These are phyloP conservation scores for Collybia sordida DNA, from an alignment of 768 basidiomycete genomes.

Conservation along the genomic window DNA sequence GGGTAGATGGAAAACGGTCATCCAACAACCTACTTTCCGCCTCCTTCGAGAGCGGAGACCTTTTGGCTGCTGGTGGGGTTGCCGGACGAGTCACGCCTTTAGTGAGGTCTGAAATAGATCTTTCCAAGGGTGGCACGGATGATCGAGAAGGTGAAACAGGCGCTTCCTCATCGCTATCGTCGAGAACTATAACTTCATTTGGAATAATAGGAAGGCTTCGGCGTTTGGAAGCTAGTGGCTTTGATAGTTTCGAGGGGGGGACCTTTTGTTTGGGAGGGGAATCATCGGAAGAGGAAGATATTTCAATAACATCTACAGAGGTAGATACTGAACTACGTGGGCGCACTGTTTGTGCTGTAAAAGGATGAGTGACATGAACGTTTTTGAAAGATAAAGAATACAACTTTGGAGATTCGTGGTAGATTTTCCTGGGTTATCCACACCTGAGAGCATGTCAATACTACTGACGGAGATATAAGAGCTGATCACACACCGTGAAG, in stretches of 20 bases:
- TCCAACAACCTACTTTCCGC: background rate
- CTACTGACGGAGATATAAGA: background rate
- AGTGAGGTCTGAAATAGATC: too few species aligned
- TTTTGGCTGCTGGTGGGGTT: background rate
- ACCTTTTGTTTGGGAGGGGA: background rate
- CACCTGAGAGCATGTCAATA: background rate
- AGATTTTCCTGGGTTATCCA: background rate
- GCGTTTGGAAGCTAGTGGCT: background rate
- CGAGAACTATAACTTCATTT: slow-evolving; percentile 4
- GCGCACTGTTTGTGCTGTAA: background rate
- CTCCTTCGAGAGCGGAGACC: background rate
- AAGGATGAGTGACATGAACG: background rate
- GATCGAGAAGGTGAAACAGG: background rate
- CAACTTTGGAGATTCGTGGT: background rate
- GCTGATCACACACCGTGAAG: background rate
- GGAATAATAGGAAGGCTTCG: background rate
- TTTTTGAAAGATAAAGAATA: background rate
- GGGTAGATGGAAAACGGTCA: background rate
- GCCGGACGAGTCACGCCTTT: background rate
- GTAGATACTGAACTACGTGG: background rate
- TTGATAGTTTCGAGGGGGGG: background rate
- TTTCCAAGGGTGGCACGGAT: too few species aligned
- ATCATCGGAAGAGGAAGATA: slow-evolving; percentile 6
- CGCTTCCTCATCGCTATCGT: slow-evolving; percentile 8
- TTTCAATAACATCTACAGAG: slow-evolving; percentile 6